phyloP scores from a whole-genome alignment of 768 basidiomycete genomes.

The Kondoa subrosea region DNA sequence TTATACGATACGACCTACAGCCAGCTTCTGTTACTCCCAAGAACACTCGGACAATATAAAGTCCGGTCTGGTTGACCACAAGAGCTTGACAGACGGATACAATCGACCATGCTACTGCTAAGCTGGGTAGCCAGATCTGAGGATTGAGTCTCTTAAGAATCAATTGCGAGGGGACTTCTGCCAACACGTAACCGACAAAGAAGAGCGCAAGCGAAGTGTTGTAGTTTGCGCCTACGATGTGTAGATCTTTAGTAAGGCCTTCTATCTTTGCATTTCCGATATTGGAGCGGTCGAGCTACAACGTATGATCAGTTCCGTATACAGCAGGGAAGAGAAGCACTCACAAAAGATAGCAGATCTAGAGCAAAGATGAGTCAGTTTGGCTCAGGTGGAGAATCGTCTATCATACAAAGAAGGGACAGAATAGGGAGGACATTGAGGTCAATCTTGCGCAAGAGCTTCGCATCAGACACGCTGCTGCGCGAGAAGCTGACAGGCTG shows the following conservation, averaged over 20 bases:
- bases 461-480: conserved; percentile 23
- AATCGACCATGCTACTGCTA: conserved; percentile 46
- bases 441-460: conserved; percentile 33
- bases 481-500: neutral
- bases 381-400: neutral
- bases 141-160: conserved; percentile 47
- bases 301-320: neutral
- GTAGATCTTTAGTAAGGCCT: conserved; percentile 36
- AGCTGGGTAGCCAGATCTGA: conserved; percentile 44
- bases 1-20: neutral
- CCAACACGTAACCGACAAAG: conserved; percentile 38
- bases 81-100: conserved; percentile 44
- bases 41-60: conserved; percentile 43
- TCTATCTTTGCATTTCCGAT: conserved; percentile 36
- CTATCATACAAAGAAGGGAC: conserved; percentile 30
- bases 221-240: conserved; percentile 35
- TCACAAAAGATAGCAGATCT: conserved; percentile 36
- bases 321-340: conserved; percentile 2
- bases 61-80: conserved; percentile 41
- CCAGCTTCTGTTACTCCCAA: conserved; percentile 9
- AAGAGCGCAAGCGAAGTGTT: conserved; percentile 46
- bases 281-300: neutral
- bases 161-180: conserved; percentile 3
- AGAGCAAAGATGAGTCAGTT: neutral
- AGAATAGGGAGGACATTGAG: conserved; percentile 34